Conservation (phyloP, 192 early-diverging fungal genomes). For the Spinellus fusiger region DNA sequence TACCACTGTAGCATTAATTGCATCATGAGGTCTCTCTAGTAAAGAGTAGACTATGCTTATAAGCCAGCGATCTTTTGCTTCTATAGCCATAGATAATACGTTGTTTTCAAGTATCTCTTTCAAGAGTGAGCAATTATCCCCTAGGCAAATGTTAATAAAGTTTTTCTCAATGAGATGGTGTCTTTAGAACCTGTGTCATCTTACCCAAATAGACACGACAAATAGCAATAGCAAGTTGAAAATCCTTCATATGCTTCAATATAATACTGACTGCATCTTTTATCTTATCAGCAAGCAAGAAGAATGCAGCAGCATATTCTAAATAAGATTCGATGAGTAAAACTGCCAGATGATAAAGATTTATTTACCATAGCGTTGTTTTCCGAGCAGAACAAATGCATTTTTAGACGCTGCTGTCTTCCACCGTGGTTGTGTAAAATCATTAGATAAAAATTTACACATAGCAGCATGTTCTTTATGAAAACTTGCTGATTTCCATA, state of each 20-base stretch:
- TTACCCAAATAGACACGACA: constrained; percentile 89
- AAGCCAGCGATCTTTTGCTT: constrained; percentile 62
- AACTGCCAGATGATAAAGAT: neutral
- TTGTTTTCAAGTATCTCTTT: constrained; percentile 40
- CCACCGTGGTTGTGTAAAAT: constrained; percentile 89
- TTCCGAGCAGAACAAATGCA: constrained; percentile 93
- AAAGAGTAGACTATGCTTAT: constrained; percentile 49
- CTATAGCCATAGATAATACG: constrained; percentile 51
- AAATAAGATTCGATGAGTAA: constrained; percentile 6
- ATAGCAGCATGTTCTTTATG: constrained; percentile 86
- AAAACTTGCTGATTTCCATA: constrained; percentile 80
- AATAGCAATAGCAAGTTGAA: constrained; percentile 87
- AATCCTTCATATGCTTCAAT: constrained; percentile 84
- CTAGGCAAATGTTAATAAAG: too few relatives aligned
- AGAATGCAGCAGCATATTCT: constrained; percentile 95
- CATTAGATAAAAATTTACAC: constrained; percentile 87
- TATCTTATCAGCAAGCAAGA: constrained; percentile 83
- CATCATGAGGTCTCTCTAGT: constrained; percentile 49
- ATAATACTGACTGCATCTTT: constrained; percentile 91
- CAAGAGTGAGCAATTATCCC: constrained; percentile 52
- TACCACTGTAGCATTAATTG: constrained; percentile 57
- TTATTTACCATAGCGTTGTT: constrained; percentile 77
- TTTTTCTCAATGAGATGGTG: too few relatives aligned
- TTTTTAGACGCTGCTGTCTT: constrained; percentile 94
- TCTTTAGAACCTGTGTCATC: neutral